Evolutionary conservation across 2,329 filamentous ascomycete species (phyloP).

Genomic region (Teratosphaeria nubilosa): DNA sequence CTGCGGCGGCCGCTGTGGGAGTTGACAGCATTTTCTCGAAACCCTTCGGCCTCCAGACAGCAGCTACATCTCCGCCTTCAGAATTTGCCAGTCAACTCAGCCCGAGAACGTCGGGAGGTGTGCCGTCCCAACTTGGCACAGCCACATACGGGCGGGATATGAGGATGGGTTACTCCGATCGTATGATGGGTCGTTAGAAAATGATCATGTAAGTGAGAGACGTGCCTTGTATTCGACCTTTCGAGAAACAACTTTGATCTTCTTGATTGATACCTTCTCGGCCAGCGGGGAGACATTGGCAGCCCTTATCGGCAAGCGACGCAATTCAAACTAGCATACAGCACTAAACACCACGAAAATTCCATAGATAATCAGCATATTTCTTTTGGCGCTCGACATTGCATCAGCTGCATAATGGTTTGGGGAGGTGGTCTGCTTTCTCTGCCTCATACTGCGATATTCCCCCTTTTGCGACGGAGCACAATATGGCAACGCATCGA

Average conservation of each 20-base stretch:
- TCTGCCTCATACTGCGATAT: background rate
- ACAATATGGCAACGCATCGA: background rate
- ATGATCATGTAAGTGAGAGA: background rate
- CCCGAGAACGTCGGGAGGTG: conserved; percentile 17
- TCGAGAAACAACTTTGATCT: background rate
- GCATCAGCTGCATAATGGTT: background rate
- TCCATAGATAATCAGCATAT: background rate
- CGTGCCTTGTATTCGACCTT: background rate
- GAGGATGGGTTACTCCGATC: conserved; percentile 8
- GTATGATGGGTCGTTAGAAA: conserved; percentile 5
- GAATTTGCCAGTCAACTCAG: conserved; percentile 15
- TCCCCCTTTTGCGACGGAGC: conserved; percentile 1
- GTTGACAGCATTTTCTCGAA: conserved; percentile 22
- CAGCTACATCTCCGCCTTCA: conserved; percentile 3
- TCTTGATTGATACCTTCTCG: background rate
- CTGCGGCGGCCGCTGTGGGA: conserved; percentile 7
- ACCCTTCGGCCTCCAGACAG: conserved; percentile 12
- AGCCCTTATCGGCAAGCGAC: background rate
- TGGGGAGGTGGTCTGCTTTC: background rate
- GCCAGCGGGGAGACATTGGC: background rate
- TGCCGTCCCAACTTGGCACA: conserved; percentile 18
- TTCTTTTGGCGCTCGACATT: background rate
- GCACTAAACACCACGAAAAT: background rate
- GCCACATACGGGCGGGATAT: conserved; percentile 16
- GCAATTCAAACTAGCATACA: background rate